phyloP scores from a whole-genome alignment of 176 grass and related monocot species.

The Sorghum bicolor region DNA sequence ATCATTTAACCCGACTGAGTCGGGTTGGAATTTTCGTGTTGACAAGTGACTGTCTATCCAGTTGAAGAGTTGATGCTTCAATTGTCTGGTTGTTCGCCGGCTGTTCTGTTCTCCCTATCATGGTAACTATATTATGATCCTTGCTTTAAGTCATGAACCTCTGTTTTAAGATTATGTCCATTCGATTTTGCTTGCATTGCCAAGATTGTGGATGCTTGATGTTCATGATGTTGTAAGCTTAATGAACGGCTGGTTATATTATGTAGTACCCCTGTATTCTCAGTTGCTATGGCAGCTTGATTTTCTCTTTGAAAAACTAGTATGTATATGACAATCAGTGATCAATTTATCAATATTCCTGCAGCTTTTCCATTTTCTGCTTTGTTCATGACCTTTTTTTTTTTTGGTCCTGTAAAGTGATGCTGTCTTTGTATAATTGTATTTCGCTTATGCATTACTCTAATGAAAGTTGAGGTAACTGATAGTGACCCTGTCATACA shows the following conservation, averaged over 20 bases:
- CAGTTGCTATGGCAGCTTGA: neutral
- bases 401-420: neutral
- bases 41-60: constrained; percentile 20
- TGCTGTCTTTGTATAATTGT: neutral
- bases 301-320: neutral
- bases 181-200: constrained; percentile 20
- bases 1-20: constrained; percentile 11
- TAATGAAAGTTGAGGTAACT: neutral
- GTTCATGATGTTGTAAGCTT: constrained; percentile 30
- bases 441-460: neutral
- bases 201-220: constrained; percentile 13
- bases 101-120: constrained; percentile 9
- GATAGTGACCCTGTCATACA: neutral
- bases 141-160: constrained; percentile 31
- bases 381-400: neutral
- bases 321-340: neutral
- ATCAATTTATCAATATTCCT: neutral
- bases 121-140: constrained; percentile 25
- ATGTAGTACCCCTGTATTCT: constrained; percentile 2
- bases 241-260: constrained; percentile 1
- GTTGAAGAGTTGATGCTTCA: constrained; percentile 38
- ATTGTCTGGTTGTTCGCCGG: constrained; percentile 12
- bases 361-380: neutral
- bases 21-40: constrained; percentile 47
- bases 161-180: neutral